A percentile compares a stretch with the other conserved stretches of the same genome.
Conservation (phyloP, 1,284 basidiomycete genomes). For the Testicularia cyperi region DNA sequence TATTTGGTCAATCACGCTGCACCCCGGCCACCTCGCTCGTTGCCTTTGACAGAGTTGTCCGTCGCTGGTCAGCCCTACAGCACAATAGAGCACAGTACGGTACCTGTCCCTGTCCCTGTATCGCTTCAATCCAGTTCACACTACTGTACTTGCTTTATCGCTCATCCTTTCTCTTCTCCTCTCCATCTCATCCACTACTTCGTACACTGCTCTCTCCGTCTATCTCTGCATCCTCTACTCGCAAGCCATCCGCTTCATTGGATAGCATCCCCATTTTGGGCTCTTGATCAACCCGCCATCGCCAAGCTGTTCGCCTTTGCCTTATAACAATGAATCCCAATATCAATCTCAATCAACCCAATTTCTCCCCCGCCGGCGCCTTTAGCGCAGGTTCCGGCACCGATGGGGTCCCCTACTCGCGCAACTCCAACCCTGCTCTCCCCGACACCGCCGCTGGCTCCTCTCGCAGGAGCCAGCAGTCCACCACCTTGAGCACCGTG, state of each 20-base stretch:
- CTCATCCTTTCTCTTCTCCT: too few species aligned
- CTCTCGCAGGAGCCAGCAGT: conserved; percentile 27
- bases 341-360: conserved; percentile 31
- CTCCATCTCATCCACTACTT: too few species aligned
- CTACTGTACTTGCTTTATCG: too few species aligned
- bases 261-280: not conserved
- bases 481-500: conserved; percentile 43
- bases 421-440: conserved; percentile 3
- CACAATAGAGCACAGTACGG: too few species aligned
- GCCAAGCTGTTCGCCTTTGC: conserved; percentile 35
- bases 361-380: conserved; percentile 40
- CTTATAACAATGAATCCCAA: conserved; percentile 35
- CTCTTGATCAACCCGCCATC: not conserved
- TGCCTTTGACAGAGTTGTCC: too few species aligned
- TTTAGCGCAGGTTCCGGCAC: conserved; percentile 29
- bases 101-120: too few species aligned
- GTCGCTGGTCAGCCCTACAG: too few species aligned
- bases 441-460: conserved; percentile 15
- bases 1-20: too few species aligned
- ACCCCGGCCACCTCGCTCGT: too few species aligned
- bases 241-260: not conserved
- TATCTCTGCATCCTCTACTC: not conserved
- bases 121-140: too few species aligned
- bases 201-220: too few species aligned
- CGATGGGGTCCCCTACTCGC: conserved; percentile 39